Conservation (phyloP, 2,329 filamentous ascomycete genomes). For the Alternaria sp. region DNA sequence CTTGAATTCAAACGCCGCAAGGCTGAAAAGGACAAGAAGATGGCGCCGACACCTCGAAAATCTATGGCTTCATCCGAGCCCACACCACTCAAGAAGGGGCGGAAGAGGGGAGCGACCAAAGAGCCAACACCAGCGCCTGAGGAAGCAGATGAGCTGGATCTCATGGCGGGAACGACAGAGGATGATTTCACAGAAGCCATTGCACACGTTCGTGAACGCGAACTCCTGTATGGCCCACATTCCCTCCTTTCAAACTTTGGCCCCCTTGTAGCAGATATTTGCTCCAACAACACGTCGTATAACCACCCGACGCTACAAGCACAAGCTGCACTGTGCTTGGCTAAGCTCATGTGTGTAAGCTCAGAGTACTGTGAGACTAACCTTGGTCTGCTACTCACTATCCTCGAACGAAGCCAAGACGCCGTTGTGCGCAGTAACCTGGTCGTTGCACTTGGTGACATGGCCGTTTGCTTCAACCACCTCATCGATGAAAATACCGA, state of each 20-base stretch:
- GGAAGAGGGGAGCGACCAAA: conserved; percentile 51
- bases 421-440: conserved; percentile 94
- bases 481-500: conserved; percentile 99
- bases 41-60: conserved; percentile 46
- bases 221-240: conserved; percentile 81
- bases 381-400: conserved; percentile 91
- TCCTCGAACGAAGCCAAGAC: conserved; percentile 92
- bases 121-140: conserved; percentile 60
- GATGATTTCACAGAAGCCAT: conserved; percentile 92
- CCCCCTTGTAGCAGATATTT: conserved; percentile 90
- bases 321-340: conserved; percentile 90
- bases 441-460: conserved; percentile 95
- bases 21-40: conserved; percentile 80
- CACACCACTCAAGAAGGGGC: conserved; percentile 52
- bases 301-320: conserved; percentile 89
- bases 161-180: conserved; percentile 95
- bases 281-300: conserved; percentile 88
- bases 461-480: conserved; percentile 99
- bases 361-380: conserved; percentile 96
- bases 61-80: conserved; percentile 39
- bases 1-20: conserved; percentile 97
- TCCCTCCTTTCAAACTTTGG: conserved; percentile 92
- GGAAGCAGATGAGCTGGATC: conserved; percentile 87
- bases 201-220: conserved; percentile 82
- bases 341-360: conserved; percentile 98